Base-by-base conservation (phyloP, 768 basidiomycete species). In the Suillus paluster region DNA sequence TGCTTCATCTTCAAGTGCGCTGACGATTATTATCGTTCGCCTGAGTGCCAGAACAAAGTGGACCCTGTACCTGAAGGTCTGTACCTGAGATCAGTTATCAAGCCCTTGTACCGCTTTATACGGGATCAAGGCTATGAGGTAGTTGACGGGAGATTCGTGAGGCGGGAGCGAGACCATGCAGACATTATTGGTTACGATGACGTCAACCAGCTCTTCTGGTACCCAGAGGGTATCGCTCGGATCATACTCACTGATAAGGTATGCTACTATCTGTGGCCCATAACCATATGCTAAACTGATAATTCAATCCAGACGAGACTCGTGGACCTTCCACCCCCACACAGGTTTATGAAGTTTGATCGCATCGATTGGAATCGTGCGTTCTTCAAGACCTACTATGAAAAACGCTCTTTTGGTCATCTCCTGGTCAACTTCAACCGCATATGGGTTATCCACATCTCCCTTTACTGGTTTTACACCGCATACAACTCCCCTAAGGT, bases 1-100 rank as follows among this genome's bases (percentile, higher is more conserved):
- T 98, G 95, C 79, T 99, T 98, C 84, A 97, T 99, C 78, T 99
- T 99, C 90, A 99, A 99, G 79, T 99, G 97, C 71, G 97, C 97
- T 15, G 97, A 99, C 73, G 97, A 99, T 78, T 99, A 98, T 76
- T 99, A 99, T 76, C 95, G 97, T 27, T 95, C 92, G 4, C 89
- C 97, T n/a, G 97, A 99, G 70, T 99, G 97, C 69, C 97, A 99
- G 76, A 92, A 86, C 73, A 82, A 94, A 49, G 79, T 93, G 48
- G 96, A 98, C 58, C 88, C 96, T 0, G 94, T 98, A 0, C 93
- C 94, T 0, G 97, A 98, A 70, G 97, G 97, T 0, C 80, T 98
- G n/a, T 99, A 98, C 75, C 81, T 99, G 34, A 87, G 90, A 50
- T 81, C 92, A 2, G 92, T 99, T 68, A 82, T 94, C 67, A 97